Evolutionary conservation across 345 rosid genomes (phyloP).

Genomic region (Limnanthes douglasii): DNA sequence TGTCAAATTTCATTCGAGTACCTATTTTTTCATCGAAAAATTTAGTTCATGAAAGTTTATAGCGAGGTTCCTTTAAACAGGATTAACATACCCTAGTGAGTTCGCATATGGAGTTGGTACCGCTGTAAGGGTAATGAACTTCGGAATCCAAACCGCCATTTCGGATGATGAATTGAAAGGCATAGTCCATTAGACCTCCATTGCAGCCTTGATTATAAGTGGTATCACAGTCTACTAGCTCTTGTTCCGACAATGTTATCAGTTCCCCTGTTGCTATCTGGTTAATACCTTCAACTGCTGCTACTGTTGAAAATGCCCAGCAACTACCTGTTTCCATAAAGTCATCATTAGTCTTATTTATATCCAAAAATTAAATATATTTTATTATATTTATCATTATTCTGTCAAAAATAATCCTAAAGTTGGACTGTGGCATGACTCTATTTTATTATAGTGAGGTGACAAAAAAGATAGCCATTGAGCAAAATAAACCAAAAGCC

Average conservation of each 20-base stretch:
- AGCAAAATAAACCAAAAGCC: too few relatives aligned
- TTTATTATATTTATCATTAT: too few relatives aligned
- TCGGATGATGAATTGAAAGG: constrained; percentile 70
- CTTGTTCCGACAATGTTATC: constrained; percentile 67
- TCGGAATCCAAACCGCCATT: constrained; percentile 82
- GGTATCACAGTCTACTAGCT: constrained; percentile 83
- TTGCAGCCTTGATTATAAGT: constrained; percentile 61
- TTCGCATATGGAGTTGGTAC: constrained; percentile 34
- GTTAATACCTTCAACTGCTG: constrained; percentile 87
- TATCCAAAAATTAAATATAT: not conserved
- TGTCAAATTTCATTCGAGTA: too few relatives aligned
- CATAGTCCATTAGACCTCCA: constrained; percentile 97
- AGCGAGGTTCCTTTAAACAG: constrained; percentile 9
- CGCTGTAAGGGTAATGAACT: constrained; percentile 62
- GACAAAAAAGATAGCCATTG: too few relatives aligned
- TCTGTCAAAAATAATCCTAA: too few relatives aligned
- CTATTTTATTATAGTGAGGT: too few relatives aligned
- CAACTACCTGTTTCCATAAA: constrained; percentile 75
- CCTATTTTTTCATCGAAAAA: too few relatives aligned
- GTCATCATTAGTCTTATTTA: not conserved
- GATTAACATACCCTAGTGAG: constrained; percentile 22
- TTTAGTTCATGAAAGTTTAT: not conserved
- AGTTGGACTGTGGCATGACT: too few relatives aligned
- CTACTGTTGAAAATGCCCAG: constrained; percentile 95
- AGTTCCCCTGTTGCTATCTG: constrained; percentile 74